These are phyloP conservation scores for Pythium dissimile DNA, from an alignment of 352 stramenopile genomes.

Conservation along the genomic window DNA sequence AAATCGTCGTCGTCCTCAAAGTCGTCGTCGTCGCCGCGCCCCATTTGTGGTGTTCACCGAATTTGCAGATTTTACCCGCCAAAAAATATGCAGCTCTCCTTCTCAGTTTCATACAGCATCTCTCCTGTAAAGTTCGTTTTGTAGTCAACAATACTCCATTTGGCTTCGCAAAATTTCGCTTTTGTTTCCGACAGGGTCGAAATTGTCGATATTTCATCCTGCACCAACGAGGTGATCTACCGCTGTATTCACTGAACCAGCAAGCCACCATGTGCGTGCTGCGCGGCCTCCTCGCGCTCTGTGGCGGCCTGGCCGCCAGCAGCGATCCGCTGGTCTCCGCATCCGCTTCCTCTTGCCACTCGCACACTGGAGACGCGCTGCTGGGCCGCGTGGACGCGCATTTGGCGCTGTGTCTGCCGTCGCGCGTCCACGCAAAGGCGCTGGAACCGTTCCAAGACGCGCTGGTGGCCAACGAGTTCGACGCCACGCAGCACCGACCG, in stretches of 20 bases:
- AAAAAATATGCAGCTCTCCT: no score
- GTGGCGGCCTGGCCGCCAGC: not conserved
- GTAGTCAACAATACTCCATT: no score
- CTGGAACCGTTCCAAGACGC: constrained; percentile 40
- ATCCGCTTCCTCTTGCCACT: not conserved
- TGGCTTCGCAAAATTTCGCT: no score
- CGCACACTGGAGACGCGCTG: constrained; percentile 29
- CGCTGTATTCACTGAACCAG: no score
- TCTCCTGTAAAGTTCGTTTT: no score
- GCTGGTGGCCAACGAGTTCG: constrained; percentile 50
- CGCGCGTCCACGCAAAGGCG: constrained; percentile 12
- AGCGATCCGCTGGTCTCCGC: not conserved
- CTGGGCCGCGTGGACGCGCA: constrained; percentile 39
- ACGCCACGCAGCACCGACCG: constrained; percentile 32
- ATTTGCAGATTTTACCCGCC: no score
- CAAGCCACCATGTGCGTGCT: not conserved
- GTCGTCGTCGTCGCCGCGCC: constrained; percentile 21
- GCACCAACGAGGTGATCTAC: no score
- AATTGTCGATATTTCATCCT: no score
- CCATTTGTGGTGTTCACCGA: no score
- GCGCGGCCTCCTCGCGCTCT: not conserved
- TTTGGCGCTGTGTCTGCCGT: constrained; percentile 31
- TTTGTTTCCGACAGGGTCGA: no score
- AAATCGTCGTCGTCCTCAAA: constrained; percentile 51
- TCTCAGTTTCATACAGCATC: no score